Conservation (phyloP, 441 rosid species). For the Erodium trifolium region DNA sequence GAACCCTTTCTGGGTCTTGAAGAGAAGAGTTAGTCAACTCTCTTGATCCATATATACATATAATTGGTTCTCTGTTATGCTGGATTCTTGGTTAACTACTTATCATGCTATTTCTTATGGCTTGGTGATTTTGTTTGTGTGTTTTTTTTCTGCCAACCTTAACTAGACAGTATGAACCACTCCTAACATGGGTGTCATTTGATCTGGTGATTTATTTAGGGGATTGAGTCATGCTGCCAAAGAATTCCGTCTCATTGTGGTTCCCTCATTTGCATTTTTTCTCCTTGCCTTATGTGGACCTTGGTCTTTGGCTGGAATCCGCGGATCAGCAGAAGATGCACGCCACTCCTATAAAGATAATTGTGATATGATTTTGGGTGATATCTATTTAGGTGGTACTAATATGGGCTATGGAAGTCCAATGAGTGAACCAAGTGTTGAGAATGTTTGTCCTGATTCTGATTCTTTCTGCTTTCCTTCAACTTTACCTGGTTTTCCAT, state of each 20-base stretch:
- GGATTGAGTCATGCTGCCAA: conserved; percentile 33
- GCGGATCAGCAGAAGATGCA: conserved; percentile 35
- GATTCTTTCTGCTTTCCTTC: conserved; percentile 66
- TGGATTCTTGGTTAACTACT: conserved; percentile 1
- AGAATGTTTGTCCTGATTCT: conserved; percentile 42
- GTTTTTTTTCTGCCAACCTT: conserved; percentile 3
- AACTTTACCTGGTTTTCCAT: conserved; percentile 40
- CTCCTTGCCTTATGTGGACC: conserved; percentile 36
- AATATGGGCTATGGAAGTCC: conserved; percentile 29
- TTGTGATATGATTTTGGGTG: conserved; percentile 19
- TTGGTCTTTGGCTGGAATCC: conserved; percentile 36
- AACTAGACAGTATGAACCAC: background rate
- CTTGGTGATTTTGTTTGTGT: background rate
- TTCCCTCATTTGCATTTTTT: conserved; percentile 50
- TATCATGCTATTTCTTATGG: background rate
- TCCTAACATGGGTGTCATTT: conserved; percentile 13
- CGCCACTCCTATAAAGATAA: conserved; percentile 35
- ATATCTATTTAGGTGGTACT: conserved; percentile 17
- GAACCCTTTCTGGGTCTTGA: background rate
- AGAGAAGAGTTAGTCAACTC: conserved; percentile 6
- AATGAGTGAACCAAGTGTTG: conserved; percentile 19
- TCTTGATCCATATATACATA: background rate
- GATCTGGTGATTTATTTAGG: conserved; percentile 41
- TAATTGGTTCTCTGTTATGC: background rate
- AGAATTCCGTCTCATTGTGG: conserved; percentile 35